Evolutionary conservation across 2,329 filamentous ascomycete species (phyloP), one percentile per base, ranked within the genome.

Genomic region (Camillea tinctor): DNA sequence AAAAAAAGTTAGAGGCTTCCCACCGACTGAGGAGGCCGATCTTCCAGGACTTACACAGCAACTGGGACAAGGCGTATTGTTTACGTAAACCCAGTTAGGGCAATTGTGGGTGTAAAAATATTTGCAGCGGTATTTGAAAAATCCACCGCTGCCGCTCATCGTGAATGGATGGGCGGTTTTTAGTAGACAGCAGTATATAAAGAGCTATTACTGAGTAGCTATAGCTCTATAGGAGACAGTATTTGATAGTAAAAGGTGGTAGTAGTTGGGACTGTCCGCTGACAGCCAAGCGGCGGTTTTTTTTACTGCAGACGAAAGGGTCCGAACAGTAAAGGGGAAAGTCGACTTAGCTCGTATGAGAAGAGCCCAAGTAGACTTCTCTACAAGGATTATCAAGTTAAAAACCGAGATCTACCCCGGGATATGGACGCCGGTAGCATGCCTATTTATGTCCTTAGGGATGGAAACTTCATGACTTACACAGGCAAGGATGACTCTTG

Each of bases 51-150:
- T 73, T 73, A 84, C 81, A 63, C 81, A 73, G 69, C 82, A 84
- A 62, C 72, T 74, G 56, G 80, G 74, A 69, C 82, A 84, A 11
- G 80, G 74, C 40, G 78, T 74, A 57, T 81, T 78, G 57, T 82
- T 80, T 19, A 84, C 77, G 72, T 80, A 83, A 11, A 84, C 81
- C 82, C 81, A 84, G 64, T 84, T 80, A 4, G 74, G 76, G 64
- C 81, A 84, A 63, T 83, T 79, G 67, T 81, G 75, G 26, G 79
- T 77, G 59, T 78, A 78, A 65, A 81, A 83, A 74, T 83, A 81
- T 72, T 82, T 84, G 78, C 82, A 84, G 50, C 79, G 77, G 70
- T 81, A 84, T 73, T 80, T 83, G 69, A 82, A 83, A 62, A 77
- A 81, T 44, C 78, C 78, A 51, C 79, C 78, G 64, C 74, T 74